Conservation (phyloP, 2,329 filamentous ascomycete species). For the Arachnopeziza araneosa region DNA sequence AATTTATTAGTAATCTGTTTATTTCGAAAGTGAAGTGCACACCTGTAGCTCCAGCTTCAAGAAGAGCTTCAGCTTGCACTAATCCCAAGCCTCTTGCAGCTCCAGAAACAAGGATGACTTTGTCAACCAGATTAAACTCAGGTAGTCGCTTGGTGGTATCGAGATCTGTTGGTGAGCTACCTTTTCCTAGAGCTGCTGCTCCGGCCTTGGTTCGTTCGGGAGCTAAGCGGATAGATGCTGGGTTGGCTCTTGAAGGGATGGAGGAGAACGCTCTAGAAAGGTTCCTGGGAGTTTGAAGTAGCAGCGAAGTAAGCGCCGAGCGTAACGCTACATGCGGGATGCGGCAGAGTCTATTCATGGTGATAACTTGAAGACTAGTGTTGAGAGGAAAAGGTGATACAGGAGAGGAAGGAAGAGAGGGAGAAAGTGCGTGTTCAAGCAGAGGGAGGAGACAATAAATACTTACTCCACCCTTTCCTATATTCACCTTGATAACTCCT, state of each 20-base stretch:
- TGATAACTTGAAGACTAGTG: not conserved
- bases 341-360: not conserved
- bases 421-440: not conserved
- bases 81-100: conserved; percentile 69
- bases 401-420: not conserved
- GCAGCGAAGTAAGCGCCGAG: not conserved
- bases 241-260: not conserved
- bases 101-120: conserved; percentile 65
- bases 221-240: not conserved
- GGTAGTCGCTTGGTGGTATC: conserved; percentile 25
- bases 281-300: not conserved
- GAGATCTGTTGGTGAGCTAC: conserved; percentile 12
- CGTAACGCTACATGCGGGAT: not conserved
- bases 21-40: conserved; percentile 6
- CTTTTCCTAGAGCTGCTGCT: conserved; percentile 7
- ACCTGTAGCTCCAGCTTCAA: conserved; percentile 69
- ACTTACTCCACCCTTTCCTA: not conserved
- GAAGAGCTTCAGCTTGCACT: conserved; percentile 64
- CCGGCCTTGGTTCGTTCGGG: conserved; percentile 15
- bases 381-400: not conserved
- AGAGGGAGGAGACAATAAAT: not conserved
- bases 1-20: not conserved
- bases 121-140: conserved; percentile 65
- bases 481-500: not conserved
- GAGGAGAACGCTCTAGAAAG: conserved; percentile 6